Percentiles rank a stretch among this genome's conserved stretches.
phyloP scores from a whole-genome alignment of 2,329 filamentous ascomycete species.

The Fusarium graminum region DNA sequence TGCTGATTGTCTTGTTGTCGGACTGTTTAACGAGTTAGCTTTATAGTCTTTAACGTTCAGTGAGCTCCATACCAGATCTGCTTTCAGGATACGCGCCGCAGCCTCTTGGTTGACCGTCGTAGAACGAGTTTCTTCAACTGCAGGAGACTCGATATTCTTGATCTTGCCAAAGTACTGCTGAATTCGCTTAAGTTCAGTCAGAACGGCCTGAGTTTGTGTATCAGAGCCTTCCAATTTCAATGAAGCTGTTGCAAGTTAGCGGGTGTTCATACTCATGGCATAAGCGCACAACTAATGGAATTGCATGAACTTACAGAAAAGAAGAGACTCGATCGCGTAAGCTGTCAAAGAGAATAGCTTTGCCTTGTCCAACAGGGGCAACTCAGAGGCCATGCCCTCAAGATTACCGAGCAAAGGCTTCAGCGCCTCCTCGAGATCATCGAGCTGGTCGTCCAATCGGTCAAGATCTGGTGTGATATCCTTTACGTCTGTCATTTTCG shows the following conservation, averaged over 20 bases:
- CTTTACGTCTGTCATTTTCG: slow-evolving; percentile 58
- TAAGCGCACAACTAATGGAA: background rate
- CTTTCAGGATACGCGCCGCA: slow-evolving; percentile 83
- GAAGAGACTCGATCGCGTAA: slow-evolving; percentile 89
- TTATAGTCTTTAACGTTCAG: slow-evolving; percentile 4
- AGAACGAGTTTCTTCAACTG: slow-evolving; percentile 60
- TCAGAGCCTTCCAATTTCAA: slow-evolving; percentile 83
- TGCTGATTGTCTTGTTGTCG: slow-evolving; percentile 66
- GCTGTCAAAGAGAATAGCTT: slow-evolving; percentile 91
- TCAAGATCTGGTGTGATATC: slow-evolving; percentile 77
- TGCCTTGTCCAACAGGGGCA: slow-evolving; percentile 93
- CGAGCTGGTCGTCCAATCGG: slow-evolving; percentile 81
- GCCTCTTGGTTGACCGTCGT: slow-evolving; percentile 78
- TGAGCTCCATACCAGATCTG: slow-evolving; percentile 74
- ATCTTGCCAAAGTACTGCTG: slow-evolving; percentile 96
- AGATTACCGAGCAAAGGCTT: slow-evolving; percentile 79
- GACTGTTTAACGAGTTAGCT: slow-evolving; percentile 52
- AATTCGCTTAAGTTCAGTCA: slow-evolving; percentile 85
- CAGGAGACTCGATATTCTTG: slow-evolving; percentile 76
- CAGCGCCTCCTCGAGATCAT: slow-evolving; percentile 80
- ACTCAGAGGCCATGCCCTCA: slow-evolving; percentile 76
- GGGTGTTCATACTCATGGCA: background rate
- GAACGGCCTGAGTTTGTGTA: slow-evolving; percentile 87
- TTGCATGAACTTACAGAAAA: slow-evolving; percentile 75
- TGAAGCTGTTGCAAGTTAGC: slow-evolving; percentile 63